Percentiles rank a stretch among this genome's conserved stretches.
Evolutionary conservation across 2,329 filamentous ascomycete species (phyloP).

Genomic region (Capronia americana): DNA sequence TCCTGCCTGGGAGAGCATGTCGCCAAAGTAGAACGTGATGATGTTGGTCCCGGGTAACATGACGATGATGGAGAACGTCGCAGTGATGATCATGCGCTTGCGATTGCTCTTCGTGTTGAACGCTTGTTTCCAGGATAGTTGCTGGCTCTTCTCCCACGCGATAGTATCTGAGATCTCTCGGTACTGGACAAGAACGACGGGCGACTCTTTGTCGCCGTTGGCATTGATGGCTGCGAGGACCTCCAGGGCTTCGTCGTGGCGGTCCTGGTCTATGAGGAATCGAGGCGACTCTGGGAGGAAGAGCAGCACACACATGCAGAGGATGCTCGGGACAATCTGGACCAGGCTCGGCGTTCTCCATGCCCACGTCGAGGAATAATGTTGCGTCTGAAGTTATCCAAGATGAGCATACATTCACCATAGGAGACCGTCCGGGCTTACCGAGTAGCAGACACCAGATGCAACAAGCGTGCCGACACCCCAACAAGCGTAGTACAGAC

Average conservation of each 20-base stretch:
- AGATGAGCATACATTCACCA: not conserved
- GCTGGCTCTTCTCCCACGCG: constrained; percentile 53
- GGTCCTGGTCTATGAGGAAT: constrained; percentile 58
- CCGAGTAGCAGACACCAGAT: constrained; percentile 31
- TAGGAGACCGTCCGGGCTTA: constrained; percentile 7
- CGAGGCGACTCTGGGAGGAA: constrained; percentile 67
- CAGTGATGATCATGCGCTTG: constrained; percentile 50
- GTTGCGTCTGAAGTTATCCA: constrained; percentile 20
- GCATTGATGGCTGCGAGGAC: constrained; percentile 55
- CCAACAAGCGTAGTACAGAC: constrained; percentile 33
- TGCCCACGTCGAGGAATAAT: constrained; percentile 48
- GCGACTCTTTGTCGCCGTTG: constrained; percentile 51
- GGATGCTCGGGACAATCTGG: constrained; percentile 56
- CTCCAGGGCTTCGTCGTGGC: constrained; percentile 50
- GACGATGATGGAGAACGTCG: constrained; percentile 46
- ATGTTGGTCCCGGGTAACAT: constrained; percentile 49
- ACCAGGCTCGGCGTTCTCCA: constrained; percentile 62
- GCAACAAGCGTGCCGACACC: constrained; percentile 33
- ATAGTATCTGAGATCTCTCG: constrained; percentile 58
- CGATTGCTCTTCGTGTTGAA: constrained; percentile 44
- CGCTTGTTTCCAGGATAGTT: constrained; percentile 21
- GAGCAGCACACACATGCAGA: constrained; percentile 55
- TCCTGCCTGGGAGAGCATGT: constrained; percentile 46
- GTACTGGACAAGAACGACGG: constrained; percentile 49
- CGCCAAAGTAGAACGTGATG: constrained; percentile 52